Evolutionary conservation across 2,329 filamentous ascomycete genomes (phyloP).

Genomic region (Fusarium heterosporum): DNA sequence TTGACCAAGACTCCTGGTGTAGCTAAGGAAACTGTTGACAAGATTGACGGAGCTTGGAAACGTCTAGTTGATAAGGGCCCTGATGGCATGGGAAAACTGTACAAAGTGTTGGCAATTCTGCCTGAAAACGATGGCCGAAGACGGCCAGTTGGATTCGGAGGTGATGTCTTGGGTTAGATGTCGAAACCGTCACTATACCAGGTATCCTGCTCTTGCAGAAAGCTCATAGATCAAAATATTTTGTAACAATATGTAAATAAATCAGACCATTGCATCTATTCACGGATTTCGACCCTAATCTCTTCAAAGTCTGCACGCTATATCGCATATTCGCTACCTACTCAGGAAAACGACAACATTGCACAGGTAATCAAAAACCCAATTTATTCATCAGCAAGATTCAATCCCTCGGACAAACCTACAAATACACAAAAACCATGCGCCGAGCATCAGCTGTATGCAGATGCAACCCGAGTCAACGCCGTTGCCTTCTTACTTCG

Average conservation of each 20-base stretch:
- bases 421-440: conserved; percentile 41
- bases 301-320: conserved; percentile 12
- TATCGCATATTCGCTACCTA: conserved; percentile 15
- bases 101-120: conserved; percentile 91
- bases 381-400: conserved; percentile 39
- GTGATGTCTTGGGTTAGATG: conserved; percentile 61
- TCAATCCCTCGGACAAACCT: conserved; percentile 24
- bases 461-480: conserved; percentile 11
- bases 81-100: conserved; percentile 92
- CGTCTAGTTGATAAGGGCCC: conserved; percentile 85
- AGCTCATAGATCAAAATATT: not conserved
- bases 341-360: not conserved
- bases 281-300: conserved; percentile 13
- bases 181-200: not conserved
- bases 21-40: conserved; percentile 62
- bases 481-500: conserved; percentile 51
- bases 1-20: conserved; percentile 63
- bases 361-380: conserved; percentile 15
- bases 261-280: conserved; percentile 16
- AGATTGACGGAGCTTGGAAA: conserved; percentile 80
- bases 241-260: conserved; percentile 32
- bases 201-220: not conserved
- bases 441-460: conserved; percentile 1
- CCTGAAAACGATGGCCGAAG: conserved; percentile 81
- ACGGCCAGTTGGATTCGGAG: conserved; percentile 91